Evolutionary conservation across 371 early-diverging fungal genomes (phyloP).

Genomic region (Mortierella sp.): DNA sequence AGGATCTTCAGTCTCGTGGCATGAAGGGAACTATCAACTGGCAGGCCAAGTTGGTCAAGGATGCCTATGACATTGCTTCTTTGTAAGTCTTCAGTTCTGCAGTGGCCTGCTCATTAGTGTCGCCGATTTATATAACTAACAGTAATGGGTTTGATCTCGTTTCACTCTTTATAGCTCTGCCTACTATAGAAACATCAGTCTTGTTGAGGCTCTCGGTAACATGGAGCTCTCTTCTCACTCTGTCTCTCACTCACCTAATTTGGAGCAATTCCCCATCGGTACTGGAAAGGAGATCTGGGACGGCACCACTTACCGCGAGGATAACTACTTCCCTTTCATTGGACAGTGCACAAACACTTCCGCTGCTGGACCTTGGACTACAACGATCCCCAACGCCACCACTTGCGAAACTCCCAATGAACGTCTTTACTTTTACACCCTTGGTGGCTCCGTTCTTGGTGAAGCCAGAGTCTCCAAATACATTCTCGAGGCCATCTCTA

Average conservation of each 20-base stretch:
- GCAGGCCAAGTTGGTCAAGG: constrained; percentile 33
- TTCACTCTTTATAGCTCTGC: constrained; percentile 4
- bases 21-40: constrained; percentile 36
- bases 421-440: constrained; percentile 16
- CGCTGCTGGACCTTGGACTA: constrained; percentile 8
- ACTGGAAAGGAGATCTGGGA: constrained; percentile 36
- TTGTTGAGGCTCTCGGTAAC: constrained; percentile 37
- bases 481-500: constrained; percentile 35
- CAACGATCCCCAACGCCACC: constrained; percentile 24
- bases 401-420: constrained; percentile 30
- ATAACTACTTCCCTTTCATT: constrained; percentile 43
- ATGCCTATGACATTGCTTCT: constrained; percentile 33
- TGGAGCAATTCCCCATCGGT: constrained; percentile 27
- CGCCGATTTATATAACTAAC: too few species aligned
- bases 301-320: constrained; percentile 11
- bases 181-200: constrained; percentile 34
- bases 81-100: constrained; percentile 13
- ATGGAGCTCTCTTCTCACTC: constrained; percentile 47
- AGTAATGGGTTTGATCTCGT: background rate
- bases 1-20: constrained; percentile 33
- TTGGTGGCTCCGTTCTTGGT: constrained; percentile 27
- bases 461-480: constrained; percentile 40
- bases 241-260: constrained; percentile 32
- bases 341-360: constrained; percentile 24
- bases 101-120: too few species aligned